These are phyloP conservation scores for Alternaria hordeiaustralica DNA, from an alignment of 2,329 filamentous ascomycete species.

Conservation along the genomic window DNA sequence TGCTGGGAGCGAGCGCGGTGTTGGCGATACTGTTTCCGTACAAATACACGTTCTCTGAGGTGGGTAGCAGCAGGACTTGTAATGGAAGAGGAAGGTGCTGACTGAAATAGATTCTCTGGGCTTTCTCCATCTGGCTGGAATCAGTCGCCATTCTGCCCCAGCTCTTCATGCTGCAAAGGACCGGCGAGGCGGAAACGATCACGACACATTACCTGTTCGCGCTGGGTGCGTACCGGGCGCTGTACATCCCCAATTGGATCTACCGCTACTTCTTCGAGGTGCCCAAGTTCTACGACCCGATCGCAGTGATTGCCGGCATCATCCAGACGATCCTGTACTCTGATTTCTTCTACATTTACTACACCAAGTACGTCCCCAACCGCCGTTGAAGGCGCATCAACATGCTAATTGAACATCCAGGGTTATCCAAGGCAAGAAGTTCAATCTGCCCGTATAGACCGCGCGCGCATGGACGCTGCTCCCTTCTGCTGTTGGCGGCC, in stretches of 20 bases:
- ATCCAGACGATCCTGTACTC: conserved; percentile 95
- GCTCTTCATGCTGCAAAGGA: conserved; percentile 97
- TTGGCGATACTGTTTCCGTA: conserved; percentile 85
- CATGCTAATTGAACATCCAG: conserved; percentile 32
- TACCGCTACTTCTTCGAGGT: conserved; percentile 84
- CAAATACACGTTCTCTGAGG: conserved; percentile 77
- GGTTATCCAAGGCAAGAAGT: conserved; percentile 61
- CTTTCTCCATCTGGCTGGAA: conserved; percentile 98
- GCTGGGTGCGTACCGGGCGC: conserved; percentile 84
- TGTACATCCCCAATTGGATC: conserved; percentile 99
- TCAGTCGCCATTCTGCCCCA: conserved; percentile 95
- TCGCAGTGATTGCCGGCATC: conserved; percentile 86
- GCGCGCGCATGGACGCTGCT: background rate
- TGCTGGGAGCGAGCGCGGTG: conserved; percentile 79
- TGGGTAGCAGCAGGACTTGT: conserved; percentile 29
- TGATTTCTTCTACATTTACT: conserved; percentile 99
- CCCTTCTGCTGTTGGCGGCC: conserved; percentile 9
- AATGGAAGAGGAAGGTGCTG: conserved; percentile 13
- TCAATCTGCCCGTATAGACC: conserved; percentile 59
- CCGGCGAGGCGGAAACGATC: conserved; percentile 98
- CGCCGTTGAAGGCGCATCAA: background rate
- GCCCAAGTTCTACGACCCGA: conserved; percentile 74
- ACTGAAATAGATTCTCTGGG: conserved; percentile 80
- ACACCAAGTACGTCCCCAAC: conserved; percentile 74
- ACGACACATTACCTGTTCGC: conserved; percentile 98